phyloP scores from a whole-genome alignment of 305 asterid species.

The Euphrasia arctica region DNA sequence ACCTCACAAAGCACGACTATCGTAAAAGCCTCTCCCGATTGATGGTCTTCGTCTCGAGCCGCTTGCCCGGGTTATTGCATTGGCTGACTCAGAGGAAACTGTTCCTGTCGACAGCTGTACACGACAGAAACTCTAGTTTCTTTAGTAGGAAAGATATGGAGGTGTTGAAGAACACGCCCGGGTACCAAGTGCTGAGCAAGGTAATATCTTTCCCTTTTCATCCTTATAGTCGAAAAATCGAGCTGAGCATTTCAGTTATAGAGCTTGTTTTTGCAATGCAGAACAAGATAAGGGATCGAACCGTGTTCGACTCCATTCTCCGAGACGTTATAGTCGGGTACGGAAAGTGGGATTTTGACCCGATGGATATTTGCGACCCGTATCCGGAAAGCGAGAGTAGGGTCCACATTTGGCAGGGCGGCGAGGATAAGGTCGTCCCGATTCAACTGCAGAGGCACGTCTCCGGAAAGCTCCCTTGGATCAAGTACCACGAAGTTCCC shows the following conservation, averaged over 20 bases:
- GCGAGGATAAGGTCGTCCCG: constrained; percentile 85
- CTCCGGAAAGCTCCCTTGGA: constrained; percentile 73
- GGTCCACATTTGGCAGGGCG: constrained; percentile 97
- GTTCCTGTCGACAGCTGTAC: constrained; percentile 74
- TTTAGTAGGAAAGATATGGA: constrained; percentile 76
- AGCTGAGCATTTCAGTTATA: neutral
- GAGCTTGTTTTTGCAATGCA: constrained; percentile 25
- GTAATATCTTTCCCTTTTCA: constrained; percentile 29
- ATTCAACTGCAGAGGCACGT: constrained; percentile 66
- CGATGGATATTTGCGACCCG: constrained; percentile 64
- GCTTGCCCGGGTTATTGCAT: constrained; percentile 58
- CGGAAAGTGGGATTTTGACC: constrained; percentile 91
- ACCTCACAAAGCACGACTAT: constrained; percentile 63
- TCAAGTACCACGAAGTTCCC: constrained; percentile 82
- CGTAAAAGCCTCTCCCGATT: constrained; percentile 64
- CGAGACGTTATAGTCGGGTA: constrained; percentile 74
- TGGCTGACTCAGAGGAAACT: constrained; percentile 83
- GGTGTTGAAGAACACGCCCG: constrained; percentile 72
- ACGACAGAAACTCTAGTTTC: constrained; percentile 70
- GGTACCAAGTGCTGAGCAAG: constrained; percentile 72
- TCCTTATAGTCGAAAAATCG: neutral
- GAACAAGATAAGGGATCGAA: constrained; percentile 48
- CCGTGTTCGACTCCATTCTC: constrained; percentile 61
- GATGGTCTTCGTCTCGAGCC: constrained; percentile 48
- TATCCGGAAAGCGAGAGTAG: constrained; percentile 44